Conservation (phyloP, 306 rosid genomes). For the Lithocarpus polystachyus region DNA sequence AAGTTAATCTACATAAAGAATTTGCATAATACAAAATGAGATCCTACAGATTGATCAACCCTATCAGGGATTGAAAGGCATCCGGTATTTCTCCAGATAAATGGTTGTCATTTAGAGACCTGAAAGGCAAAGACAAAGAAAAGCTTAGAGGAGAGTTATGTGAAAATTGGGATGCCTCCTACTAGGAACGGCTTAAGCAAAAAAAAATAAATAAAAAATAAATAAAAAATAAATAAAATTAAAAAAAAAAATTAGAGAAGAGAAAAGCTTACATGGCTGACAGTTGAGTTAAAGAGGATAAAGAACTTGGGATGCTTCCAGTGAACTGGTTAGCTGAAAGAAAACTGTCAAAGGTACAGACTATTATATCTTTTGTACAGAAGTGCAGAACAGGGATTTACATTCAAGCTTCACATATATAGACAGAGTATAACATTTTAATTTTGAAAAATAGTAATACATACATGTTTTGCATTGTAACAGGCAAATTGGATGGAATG, state of each 20-base stretch:
- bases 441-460: slow-evolving; percentile 19
- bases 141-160: slow-evolving; percentile 19
- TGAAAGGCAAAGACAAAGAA: slow-evolving; percentile 37
- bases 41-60: slow-evolving; percentile 75
- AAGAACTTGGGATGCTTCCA: slow-evolving; percentile 72
- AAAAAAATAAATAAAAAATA: too few relatives aligned
- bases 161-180: slow-evolving; percentile 9
- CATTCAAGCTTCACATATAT: neutral
- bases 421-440: neutral
- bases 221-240: neutral
- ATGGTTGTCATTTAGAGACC: slow-evolving; percentile 75
- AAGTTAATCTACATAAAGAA: slow-evolving; percentile 6
- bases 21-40: slow-evolving; percentile 19
- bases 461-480: slow-evolving; percentile 68
- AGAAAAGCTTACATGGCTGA: slow-evolving; percentile 56
- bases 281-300: slow-evolving; percentile 60
- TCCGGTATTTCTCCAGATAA: slow-evolving; percentile 86
- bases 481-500: slow-evolving; percentile 80
- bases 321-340: slow-evolving; percentile 80
- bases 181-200: neutral
- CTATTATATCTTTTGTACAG: slow-evolving; percentile 33
- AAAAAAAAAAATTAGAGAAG: too few relatives aligned
- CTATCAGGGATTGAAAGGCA: slow-evolving; percentile 50
- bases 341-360: slow-evolving; percentile 62
- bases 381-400: slow-evolving; percentile 12